Evolutionary conservation across 257 asterid species (phyloP), one percentile per base, ranked within the genome.

Genomic region (Solanum tarapatanum): DNA sequence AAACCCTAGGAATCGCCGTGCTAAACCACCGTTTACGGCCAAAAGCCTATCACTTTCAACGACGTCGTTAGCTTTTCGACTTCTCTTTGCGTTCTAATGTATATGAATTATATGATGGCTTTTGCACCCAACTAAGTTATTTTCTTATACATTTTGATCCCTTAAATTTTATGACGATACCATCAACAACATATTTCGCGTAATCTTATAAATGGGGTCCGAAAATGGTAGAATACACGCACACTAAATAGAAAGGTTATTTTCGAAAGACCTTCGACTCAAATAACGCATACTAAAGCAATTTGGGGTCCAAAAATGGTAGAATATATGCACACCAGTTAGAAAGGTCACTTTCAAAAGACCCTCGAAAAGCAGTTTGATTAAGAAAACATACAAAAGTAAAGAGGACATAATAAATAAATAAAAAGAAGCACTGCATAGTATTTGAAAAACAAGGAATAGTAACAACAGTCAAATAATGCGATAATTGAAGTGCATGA

Each of bases 131-230:
- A 4, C 14, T 24, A 79, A 79, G 3, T 77, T 79, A 26, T 41
- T 77, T 7, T 41, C 8, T 17, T 26, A 8, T 41, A 17, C 24
- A 77, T 79, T 79, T 41, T 79, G 13, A 79, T 3, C 64, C 84
- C 37, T 79, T 70, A 69, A 28, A 28, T 28, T 69, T 11, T 64
- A n/a, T 8, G 16, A 11, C 3, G 33, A 6, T n/a, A 64, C 8
- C 30, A 17, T 5, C 19, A 24, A 68, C 10, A 30, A 24, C 17
- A 66, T 66, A 24, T 11, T 66, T 6, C 0, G 5, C 3, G 10
- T 68, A 68, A 68, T 26, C 16, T 12, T 26, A 5, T 11, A 93
- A 55, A 55, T 55, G 66, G 11, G 86, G 93, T 96, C 28, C 98
- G 94, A 8, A 55, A 13, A 26, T 3, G 0, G 8, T 58, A 12